Conservation (phyloP, 345 rosid species). For the Populus deltoides region DNA sequence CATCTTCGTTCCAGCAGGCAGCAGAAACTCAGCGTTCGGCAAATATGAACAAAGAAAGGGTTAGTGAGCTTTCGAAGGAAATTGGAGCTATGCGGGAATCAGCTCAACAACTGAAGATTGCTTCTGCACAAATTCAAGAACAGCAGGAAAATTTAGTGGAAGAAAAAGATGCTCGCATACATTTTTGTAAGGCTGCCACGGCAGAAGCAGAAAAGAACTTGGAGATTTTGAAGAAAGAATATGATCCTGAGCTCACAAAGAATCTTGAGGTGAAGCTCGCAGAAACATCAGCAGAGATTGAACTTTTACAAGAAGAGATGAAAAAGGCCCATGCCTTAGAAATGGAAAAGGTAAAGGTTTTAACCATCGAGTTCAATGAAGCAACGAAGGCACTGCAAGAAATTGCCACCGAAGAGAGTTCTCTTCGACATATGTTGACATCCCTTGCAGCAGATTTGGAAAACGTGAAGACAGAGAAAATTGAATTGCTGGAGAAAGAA, state of each 20-base stretch:
- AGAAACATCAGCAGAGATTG: constrained; percentile 63
- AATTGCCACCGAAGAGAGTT: constrained; percentile 61
- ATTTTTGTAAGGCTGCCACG: constrained; percentile 39
- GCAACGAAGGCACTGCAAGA: constrained; percentile 62
- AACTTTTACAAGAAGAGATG: constrained; percentile 58
- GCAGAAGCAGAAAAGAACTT: constrained; percentile 51
- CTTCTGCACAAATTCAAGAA: constrained; percentile 45
- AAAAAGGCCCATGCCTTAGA: constrained; percentile 55
- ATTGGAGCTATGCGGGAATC: constrained; percentile 61
- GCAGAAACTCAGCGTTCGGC: constrained; percentile 58
- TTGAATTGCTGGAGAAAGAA: constrained; percentile 32
- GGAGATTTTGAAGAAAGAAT: constrained; percentile 36
- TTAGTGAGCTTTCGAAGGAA: constrained; percentile 53
- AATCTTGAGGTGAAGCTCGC: constrained; percentile 48
- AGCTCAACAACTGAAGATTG: constrained; percentile 46
- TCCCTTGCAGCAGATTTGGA: constrained; percentile 54
- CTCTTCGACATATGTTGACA: constrained; percentile 43
- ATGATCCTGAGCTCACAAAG: constrained; percentile 45
- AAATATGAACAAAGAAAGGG: constrained; percentile 37
- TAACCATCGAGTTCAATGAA: constrained; percentile 62
- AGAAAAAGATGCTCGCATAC: constrained; percentile 43
- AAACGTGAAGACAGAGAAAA: constrained; percentile 41
- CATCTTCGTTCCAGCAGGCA: constrained; percentile 57
- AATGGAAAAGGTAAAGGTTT: constrained; percentile 45
- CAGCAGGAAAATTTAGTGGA: constrained; percentile 39